Percentiles rank a stretch among this genome's conserved stretches.
These are phyloP conservation scores for Cornus florida DNA, from an alignment of 148 eudicot genomes.

Conservation along the genomic window DNA sequence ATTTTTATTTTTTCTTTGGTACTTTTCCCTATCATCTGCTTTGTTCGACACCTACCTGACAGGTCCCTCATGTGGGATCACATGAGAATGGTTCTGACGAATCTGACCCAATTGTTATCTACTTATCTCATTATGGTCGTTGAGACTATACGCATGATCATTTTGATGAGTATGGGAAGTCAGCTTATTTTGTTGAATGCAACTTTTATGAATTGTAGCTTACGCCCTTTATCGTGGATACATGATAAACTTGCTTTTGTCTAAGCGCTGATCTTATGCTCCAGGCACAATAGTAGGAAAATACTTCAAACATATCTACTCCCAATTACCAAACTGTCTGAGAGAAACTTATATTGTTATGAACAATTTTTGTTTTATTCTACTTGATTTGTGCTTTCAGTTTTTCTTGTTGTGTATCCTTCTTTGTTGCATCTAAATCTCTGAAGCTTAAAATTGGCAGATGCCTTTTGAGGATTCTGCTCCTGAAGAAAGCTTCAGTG, in stretches of 20 bases:
- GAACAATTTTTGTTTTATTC: not conserved
- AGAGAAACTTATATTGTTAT: not conserved
- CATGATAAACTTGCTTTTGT: not conserved
- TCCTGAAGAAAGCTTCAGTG: slow-evolving; percentile 25
- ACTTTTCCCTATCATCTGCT: too few relatives aligned
- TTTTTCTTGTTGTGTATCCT: not conserved
- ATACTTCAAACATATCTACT: too few relatives aligned
- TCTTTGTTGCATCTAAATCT: not conserved
- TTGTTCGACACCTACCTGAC: too few relatives aligned
- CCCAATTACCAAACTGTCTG: too few relatives aligned
- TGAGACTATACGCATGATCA: not conserved
- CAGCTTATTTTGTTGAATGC: not conserved
- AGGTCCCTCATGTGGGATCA: too few relatives aligned
- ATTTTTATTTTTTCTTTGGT: too few relatives aligned
- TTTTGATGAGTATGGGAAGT: not conserved
- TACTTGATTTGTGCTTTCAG: not conserved
- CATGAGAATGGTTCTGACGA: too few relatives aligned
- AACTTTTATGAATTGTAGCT: not conserved
- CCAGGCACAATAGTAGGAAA: too few relatives aligned
- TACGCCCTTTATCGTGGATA: not conserved
- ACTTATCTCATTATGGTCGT: too few relatives aligned
- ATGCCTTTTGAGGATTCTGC: slow-evolving; percentile 23
- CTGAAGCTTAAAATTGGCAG: slow-evolving; percentile 25
- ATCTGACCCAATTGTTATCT: too few relatives aligned
- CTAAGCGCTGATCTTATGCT: too few relatives aligned